These are phyloP conservation scores for Oemleria cerasiformis DNA, from an alignment of 306 rosid genomes.

Conservation along the genomic window DNA sequence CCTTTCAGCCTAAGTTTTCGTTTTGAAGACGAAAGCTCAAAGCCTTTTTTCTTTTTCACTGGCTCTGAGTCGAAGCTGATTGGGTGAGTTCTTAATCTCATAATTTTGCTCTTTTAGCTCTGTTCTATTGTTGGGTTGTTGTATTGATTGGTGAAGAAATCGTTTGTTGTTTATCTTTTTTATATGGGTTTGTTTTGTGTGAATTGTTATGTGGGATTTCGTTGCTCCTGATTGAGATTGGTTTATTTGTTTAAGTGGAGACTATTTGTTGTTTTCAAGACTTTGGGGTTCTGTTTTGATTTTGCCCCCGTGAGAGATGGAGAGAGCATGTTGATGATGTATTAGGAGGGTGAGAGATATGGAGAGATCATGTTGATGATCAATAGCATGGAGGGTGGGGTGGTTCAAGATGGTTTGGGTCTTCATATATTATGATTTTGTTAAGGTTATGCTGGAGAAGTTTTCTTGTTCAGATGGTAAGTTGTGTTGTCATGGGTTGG, in stretches of 20 bases:
- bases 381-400: not conserved
- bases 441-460: not conserved
- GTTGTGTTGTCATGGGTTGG: not conserved
- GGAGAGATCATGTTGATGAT: no score
- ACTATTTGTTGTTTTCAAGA: not conserved
- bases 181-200: not conserved
- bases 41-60: not conserved
- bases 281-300: not conserved
- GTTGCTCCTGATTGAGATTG: not conserved
- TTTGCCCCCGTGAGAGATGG: not conserved
- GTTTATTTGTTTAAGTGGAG: not conserved
- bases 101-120: not conserved
- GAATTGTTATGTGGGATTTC: conserved; percentile 1
- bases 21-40: conserved; percentile 5
- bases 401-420: not conserved
- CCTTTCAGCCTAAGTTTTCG: conserved; percentile 12
- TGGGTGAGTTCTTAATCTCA: conserved; percentile 28
- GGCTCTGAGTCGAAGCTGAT: conserved; percentile 37
- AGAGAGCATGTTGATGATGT: not conserved
- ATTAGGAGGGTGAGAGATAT: no score
- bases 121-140: conserved; percentile 10
- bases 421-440: not conserved
- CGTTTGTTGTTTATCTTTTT: conserved; percentile 3
- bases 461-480: not conserved
- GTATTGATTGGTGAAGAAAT: conserved; percentile 16